A percentile compares a stretch with the other conserved stretches of the same genome.
Evolutionary conservation across 257 asterid species (phyloP).

Genomic region (Solanum etuberosum): DNA sequence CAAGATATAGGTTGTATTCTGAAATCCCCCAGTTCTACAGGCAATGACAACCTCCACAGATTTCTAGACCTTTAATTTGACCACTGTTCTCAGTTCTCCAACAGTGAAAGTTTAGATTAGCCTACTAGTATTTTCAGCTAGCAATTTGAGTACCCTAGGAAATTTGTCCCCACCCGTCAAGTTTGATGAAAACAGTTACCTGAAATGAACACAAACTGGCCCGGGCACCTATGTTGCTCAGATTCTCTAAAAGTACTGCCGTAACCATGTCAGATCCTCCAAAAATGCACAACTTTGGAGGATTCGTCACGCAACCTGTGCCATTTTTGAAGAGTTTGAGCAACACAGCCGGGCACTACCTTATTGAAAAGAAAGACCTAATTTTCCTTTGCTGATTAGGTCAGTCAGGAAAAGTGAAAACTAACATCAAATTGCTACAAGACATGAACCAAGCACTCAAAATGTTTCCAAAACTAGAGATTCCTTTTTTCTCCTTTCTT

Average conservation of each 20-base stretch:
- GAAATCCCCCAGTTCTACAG: neutral
- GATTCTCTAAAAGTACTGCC: neutral
- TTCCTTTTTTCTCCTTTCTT: neutral
- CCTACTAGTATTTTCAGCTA: neutral
- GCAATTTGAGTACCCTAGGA: neutral
- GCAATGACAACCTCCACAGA: neutral
- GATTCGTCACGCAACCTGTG: neutral
- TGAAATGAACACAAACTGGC: neutral
- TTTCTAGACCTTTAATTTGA: neutral
- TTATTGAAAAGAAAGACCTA: neutral
- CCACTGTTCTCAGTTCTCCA: neutral
- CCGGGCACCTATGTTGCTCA: neutral
- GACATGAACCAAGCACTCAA: neutral
- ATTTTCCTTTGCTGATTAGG: neutral
- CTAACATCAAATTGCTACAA: neutral
- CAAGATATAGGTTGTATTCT: neutral
- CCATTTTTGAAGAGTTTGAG: neutral
- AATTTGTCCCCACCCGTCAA: neutral
- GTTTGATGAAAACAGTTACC: neutral
- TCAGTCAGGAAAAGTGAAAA: neutral
- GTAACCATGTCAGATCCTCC: neutral
- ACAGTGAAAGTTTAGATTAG: neutral
- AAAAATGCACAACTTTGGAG: neutral
- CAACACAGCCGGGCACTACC: neutral
- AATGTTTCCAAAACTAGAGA: neutral